Base-by-base conservation (phyloP, 83 land plant species). In the Diphasiastrum complanatum region DNA sequence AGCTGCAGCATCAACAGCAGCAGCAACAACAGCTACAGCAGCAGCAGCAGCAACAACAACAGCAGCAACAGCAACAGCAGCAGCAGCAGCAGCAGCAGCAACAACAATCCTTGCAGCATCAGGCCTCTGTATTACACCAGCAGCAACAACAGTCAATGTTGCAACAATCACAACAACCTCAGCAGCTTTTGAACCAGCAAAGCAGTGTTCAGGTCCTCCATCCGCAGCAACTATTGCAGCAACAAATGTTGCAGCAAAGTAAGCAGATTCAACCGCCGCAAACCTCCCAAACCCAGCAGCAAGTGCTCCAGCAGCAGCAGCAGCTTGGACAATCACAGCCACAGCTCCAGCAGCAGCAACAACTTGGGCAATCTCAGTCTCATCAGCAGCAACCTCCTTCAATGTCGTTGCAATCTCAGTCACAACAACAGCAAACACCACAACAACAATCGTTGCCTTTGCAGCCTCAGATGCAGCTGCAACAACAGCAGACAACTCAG, bases 381-480 rank as follows among this genome's bases (percentile, higher is more conserved):
- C 71, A 72, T 65, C 79, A 75, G 54, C 79, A 67, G 50, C 76
- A 69, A 33, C 24, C 30, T 41, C 46, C 78, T 3, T 45, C 68
- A 23, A 32, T 35, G 25, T 47, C 67, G 45, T 41, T 75, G 45
- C 50, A 60, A 59, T 58, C 36, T 33, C 77, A 78, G 66, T 66
- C 69, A 0, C 81, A 82, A 22, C 82, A 76, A 36, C 22, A 26
- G 1, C 77, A 81, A 47, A 51, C 56, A 43, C 28, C 38, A 10
- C 86, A 76, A 51, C 83, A 65, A 38, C 83, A 69, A 47, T 22
- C 67, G 12, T 61, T 75, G 69, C 58, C 84, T 14, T 73, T 72
- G 55, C 61, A 78, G 43, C 53, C 70, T 43, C 78, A 82, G 62
- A 32, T 45, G n/a, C 77, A 69, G 38, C 19, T 76, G 47, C 83